These are phyloP conservation scores for Acidiella bohemica DNA, from an alignment of 495 filamentous ascomycete genomes.

Conservation along the genomic window DNA sequence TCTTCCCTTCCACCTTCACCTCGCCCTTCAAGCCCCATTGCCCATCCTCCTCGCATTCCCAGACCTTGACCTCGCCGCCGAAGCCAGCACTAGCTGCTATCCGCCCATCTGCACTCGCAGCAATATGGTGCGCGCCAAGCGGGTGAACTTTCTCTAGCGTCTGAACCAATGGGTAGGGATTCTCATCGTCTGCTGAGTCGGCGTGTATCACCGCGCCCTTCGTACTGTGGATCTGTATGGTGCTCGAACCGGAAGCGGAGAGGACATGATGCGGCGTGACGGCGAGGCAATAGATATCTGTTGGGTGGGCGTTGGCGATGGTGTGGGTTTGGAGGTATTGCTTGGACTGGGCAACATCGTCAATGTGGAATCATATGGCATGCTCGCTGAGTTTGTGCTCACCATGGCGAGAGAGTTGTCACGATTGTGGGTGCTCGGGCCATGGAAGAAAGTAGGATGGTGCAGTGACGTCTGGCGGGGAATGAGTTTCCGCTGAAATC, in stretches of 20 bases:
- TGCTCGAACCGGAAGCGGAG: constrained; percentile 70
- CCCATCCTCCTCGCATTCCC: constrained; percentile 42
- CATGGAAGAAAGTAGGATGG: too few relatives aligned
- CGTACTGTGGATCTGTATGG: constrained; percentile 60
- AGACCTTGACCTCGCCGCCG: constrained; percentile 70
- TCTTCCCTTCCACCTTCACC: constrained; percentile 37
- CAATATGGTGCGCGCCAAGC: constrained; percentile 79
- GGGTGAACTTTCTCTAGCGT: constrained; percentile 62
- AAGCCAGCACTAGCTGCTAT: constrained; percentile 74
- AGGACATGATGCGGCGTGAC: constrained; percentile 63
- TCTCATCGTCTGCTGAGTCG: constrained; percentile 25
- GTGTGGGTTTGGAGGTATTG: constrained; percentile 92
- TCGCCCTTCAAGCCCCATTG: constrained; percentile 39
- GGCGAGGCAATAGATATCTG: constrained; percentile 81
- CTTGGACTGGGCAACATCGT: constrained; percentile 54
- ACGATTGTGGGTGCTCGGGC: too few relatives aligned
- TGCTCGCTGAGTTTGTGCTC: neutral
- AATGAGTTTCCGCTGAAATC: too few relatives aligned
- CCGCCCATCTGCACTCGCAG: constrained; percentile 51
- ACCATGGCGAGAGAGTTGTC: neutral
- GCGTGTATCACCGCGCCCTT: constrained; percentile 14
- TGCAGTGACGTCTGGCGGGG: too few relatives aligned
- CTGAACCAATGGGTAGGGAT: constrained; percentile 63
- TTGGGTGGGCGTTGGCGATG: constrained; percentile 73
- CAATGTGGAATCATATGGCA: neutral